Evolutionary conservation across 2,329 filamentous ascomycete genomes (phyloP), one percentile per base, ranked within the genome.

Genomic region (Orbilia blumenaviensis): DNA sequence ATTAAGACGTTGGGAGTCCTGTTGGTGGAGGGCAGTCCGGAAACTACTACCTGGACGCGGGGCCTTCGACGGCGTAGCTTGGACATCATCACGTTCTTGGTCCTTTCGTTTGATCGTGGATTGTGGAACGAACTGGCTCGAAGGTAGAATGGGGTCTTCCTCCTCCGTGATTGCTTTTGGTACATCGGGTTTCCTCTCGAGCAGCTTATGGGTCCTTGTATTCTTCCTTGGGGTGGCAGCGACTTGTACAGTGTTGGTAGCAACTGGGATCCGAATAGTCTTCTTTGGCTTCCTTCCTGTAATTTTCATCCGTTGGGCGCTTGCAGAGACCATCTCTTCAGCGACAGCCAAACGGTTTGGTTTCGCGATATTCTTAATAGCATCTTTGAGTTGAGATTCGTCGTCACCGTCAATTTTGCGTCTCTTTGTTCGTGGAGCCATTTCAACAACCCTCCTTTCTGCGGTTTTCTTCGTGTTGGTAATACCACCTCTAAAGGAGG

Each of bases 301-400:
- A 2, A 63, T 84, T 14, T 84, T 84, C 3, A 85, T 84, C 64
- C 89, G 87, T 79, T 87, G 87, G 81, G 93, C 90, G 3, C 88
- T 87, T 25, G 88, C 89, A 78, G 92, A 90, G 2, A 87, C 88
- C 68, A 91, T 85, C 38, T 88, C 87, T 79, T 89, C 89, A 32
- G 89, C 89, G 10, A 90, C 90, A 42, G 91, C 85, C 21, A 88
- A 87, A 50, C 92, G 88, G 80, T 94, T 93, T 0, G 92, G 92
- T 82, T 90, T 92, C 81, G 91, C 90, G 44, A 94, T 82, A 8
- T 89, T 87, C 4, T 87, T 88, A 58, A 95, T 94, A 7, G 92
- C 92, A 72, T 92, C 88, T 78, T 89, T 88, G 34, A 94, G 83
- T 80, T 93, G 90, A 90, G 90, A 81, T 88, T 91, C 79, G 85